Evolutionary conservation across 768 basidiomycete species (phyloP), one percentile per base, ranked within the genome.

Genomic region (Leucocoprinus birnbaumii): DNA sequence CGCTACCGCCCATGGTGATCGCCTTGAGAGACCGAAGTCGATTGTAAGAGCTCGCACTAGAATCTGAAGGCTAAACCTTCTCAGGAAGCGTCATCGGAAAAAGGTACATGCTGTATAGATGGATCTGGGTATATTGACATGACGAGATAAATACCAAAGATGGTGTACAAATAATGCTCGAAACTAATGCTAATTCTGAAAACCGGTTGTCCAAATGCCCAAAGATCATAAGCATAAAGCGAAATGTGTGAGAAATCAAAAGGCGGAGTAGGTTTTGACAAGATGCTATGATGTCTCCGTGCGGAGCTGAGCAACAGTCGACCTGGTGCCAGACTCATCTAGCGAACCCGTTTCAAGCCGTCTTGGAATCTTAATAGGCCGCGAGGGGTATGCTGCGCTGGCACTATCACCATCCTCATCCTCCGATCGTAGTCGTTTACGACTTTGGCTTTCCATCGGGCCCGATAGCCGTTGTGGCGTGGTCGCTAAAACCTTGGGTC

Each of bases 371-470:
- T 44, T 45, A 13, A 26, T 19, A 4, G 54, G 38, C n/a, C 38
- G 31, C 2, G 37, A n/a, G 19, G 13, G 37, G 37, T 7, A 37
- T 8, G 18, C 14, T 7, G 16, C 11, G 31, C 18, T 11, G 34
- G 41, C 10, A 11, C 11, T 26, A 45, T 26, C 35, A 21, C 41
- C 46, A 21, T 27, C 21, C 18, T 24, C 46, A 6, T 21, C 47
- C 7, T 34, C 47, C 11, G 38, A 24, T 35, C 54, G 54, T 27
- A 31, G 41, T 43, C 54, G 54, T 44, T 55, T 55, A 7, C 48
- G 47, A 7, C 19, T 24, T 3, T 21, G 47, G 26, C 35, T 31
- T 31, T 9, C 10, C 31, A n/a, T 35, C 14, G 47, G 26, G 14
- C 18, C 22, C 21, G 54, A 18, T 7, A 19, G 11, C 38, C 9